These are phyloP conservation scores for Nemania serpens DNA, from an alignment of 2,329 filamentous ascomycete species.

Conservation along the genomic window DNA sequence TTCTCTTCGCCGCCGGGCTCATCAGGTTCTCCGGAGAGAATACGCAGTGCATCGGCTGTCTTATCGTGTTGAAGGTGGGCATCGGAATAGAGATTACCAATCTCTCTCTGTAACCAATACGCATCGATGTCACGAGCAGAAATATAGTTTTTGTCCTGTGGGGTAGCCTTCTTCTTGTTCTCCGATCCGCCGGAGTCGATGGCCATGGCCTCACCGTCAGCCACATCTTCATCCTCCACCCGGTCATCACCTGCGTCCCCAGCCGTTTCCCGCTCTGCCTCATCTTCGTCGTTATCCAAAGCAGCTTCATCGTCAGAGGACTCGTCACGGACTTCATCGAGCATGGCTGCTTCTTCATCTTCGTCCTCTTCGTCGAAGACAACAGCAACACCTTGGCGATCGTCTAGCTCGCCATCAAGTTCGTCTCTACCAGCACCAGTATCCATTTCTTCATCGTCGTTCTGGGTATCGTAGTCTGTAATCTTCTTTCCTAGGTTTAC, in stretches of 20 bases:
- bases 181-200: constrained; percentile 69
- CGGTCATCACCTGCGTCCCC: constrained; percentile 54
- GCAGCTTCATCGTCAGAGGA: constrained; percentile 81
- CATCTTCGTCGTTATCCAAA: constrained; percentile 62
- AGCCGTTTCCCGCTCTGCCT: constrained; percentile 59
- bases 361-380: constrained; percentile 94
- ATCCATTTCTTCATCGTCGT: constrained; percentile 88
- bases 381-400: constrained; percentile 94
- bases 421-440: constrained; percentile 67
- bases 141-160: constrained; percentile 65
- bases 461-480: constrained; percentile 95
- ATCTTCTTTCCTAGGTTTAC: constrained; percentile 98
- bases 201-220: constrained; percentile 77
- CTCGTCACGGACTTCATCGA: constrained; percentile 87
- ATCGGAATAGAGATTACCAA: constrained; percentile 86
- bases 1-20: constrained; percentile 78
- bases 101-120: constrained; percentile 94
- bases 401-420: constrained; percentile 80
- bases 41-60: constrained; percentile 80
- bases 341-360: constrained; percentile 76
- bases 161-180: constrained; percentile 52
- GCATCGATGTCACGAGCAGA: constrained; percentile 91
- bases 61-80: constrained; percentile 94
- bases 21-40: constrained; percentile 76
- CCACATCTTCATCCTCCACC: constrained; percentile 55